phyloP scores from a whole-genome alignment of 495 filamentous ascomycete species.

The Talaromyces wortmannii region DNA sequence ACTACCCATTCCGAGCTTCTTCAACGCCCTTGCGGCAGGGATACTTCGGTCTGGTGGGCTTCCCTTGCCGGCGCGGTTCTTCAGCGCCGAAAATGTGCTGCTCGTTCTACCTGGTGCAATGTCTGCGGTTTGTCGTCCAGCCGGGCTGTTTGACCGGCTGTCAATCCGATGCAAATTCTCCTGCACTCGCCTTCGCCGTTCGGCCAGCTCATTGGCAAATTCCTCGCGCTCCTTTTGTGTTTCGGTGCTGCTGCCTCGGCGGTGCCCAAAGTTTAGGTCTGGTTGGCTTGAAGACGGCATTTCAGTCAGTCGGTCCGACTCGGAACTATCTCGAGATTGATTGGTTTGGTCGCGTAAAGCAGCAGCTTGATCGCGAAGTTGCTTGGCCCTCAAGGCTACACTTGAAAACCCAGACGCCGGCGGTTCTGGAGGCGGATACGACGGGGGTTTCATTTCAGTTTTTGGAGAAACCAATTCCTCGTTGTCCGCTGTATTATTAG shows the following conservation, averaged over 20 bases:
- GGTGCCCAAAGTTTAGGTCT: constrained; percentile 25
- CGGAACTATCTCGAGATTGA: constrained; percentile 10
- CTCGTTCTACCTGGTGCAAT: constrained; percentile 31
- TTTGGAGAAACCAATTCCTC: constrained; percentile 26
- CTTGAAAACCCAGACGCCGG: constrained; percentile 5
- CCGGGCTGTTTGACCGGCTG: constrained; percentile 46
- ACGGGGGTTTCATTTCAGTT: neutral
- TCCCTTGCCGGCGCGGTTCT: constrained; percentile 58
- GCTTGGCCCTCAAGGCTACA: constrained; percentile 17
- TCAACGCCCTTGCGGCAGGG: constrained; percentile 56
- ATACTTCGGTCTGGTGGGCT: constrained; percentile 43
- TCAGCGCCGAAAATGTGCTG: constrained; percentile 62
- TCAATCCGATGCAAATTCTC: constrained; percentile 70
- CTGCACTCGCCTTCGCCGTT: constrained; percentile 68
- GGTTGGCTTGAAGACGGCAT: constrained; percentile 10
- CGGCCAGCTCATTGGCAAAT: constrained; percentile 73
- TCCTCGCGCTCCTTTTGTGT: constrained; percentile 65
- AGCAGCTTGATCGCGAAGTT: constrained; percentile 22
- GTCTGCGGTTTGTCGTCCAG: constrained; percentile 37
- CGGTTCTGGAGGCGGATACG: neutral
- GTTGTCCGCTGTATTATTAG: constrained; percentile 20
- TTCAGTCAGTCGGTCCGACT: neutral
- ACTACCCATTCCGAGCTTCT: constrained; percentile 61
- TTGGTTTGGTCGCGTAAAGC: constrained; percentile 9
- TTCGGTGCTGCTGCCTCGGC: constrained; percentile 49